Base-by-base conservation (phyloP, 179 eudicot species). In the Silene coronaria region DNA sequence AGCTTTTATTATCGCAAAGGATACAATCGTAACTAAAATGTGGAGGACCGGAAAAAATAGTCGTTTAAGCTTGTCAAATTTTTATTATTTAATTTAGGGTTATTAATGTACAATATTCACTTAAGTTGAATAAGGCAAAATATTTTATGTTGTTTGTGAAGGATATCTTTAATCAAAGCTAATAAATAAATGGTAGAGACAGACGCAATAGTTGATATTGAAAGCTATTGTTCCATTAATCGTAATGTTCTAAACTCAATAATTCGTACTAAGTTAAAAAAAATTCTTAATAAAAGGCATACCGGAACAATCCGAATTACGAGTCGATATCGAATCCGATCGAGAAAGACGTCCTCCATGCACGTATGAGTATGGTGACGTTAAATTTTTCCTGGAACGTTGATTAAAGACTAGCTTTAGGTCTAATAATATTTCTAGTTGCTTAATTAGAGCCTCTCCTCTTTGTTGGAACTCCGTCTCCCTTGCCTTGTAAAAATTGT, bases 291-390 rank as follows among this genome's bases (percentile, higher is more conserved):
- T 0, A 1, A 42, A 2, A 12, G 67, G 80, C 88, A 76, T 64
- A 88, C 93, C 89, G 6, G 91, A 89, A 61, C 36, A 83, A 71
- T 88, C 92, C 0, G 92, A 88, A 77, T 78, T 85, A 11, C 85
- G 83, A 75, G 83, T 48, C 0, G 88, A 85, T 0, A 87, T 51
- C 0, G 86, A 83, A 46, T 76, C 57, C 4, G 92, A 86, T 3
- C 85, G 87, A 21, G 85, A 76, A 32, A 85, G 74, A 77, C 72
- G 80, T 23, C 88, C 85, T 17, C 82, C 69, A 51, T 76, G 78
- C 9, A 78, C 48, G 11, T 81, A 81, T 7, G 73, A 74, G 7
- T 16, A n/a, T 6, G 83, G 73, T 11, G 89, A 71, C 0, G 65
- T 42, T n/a, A 36, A 55, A 12, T 75, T 89, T 71, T 84, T 88